Evolutionary conservation across 495 filamentous ascomycete species (phyloP), one percentile per base, ranked within the genome.

Genomic region (Thermochaetoides thermophila): DNA sequence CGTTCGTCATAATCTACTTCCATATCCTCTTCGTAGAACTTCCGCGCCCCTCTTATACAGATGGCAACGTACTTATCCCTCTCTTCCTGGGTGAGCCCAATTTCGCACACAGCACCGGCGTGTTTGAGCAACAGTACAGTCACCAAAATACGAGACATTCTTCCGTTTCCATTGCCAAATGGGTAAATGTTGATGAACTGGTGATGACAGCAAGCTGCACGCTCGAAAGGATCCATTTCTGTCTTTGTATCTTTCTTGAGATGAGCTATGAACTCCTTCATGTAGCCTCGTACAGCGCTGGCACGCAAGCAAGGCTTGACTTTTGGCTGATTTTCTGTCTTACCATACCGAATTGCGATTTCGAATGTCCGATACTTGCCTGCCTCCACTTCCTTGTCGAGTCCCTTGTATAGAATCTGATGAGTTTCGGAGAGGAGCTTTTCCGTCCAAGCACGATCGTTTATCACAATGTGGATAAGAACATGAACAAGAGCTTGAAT

Each of bases 361-460:
- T 48, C 42, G 39, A 43, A 37, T 1, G 31, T 34, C 13, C 39
- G 37, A 29, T 52, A 52, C 8, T 32, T 3, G 3, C 46, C 46
- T 4, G 44, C 32, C n/a, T 15, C 18, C 2, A 40, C 37, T 8
- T 42, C 39, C 14, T 53, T 40, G 1, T 36, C 27, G 4, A 50
- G 15, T 0, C 44, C 41, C 6, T 35, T 11, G 17, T 40, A 50
- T 1, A 59, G 36, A n/a, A 50, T 56, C 2, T 20, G 8, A 23
- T 61, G 56, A 0, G 49, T 38, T 20, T 59, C 22, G 14, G 49
- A 43, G 4, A 61, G 39, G 18, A 60, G 40, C 3, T 40, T 27
- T 31, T 62, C 58, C 3, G 42, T 43, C 10, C 55, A 33, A 7
- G 38, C 28, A n/a, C 44, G 1, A 23, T 35, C 27, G 5, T 35